A percentile compares a stretch with the other conserved stretches of the same genome.
Evolutionary conservation across 2,329 filamentous ascomycete genomes (phyloP).

Genomic region (Trichoderma harzianum): DNA sequence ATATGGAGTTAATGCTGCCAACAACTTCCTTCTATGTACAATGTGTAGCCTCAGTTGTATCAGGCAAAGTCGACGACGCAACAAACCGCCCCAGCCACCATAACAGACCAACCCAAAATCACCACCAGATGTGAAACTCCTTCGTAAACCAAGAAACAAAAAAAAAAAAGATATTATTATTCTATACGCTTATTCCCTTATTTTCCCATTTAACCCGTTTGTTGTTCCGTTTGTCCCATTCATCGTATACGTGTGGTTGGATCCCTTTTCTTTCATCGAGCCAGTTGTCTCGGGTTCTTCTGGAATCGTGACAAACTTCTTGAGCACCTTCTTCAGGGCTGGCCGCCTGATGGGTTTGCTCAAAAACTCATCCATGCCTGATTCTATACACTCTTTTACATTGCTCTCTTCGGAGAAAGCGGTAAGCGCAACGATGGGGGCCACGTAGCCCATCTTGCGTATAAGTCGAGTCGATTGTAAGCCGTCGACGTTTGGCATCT

Average conservation of each 20-base stretch:
- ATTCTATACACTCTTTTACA: conserved; percentile 79
- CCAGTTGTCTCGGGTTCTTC: conserved; percentile 50
- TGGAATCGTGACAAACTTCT: conserved; percentile 76
- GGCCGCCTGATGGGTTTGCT: conserved; percentile 74
- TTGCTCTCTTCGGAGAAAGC: conserved; percentile 91
- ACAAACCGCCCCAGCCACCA: neutral
- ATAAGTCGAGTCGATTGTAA: conserved; percentile 83
- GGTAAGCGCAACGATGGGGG: conserved; percentile 85
- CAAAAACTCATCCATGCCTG: conserved; percentile 89
- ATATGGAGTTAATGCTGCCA: neutral
- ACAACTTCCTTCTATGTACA: neutral
- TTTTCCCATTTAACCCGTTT: neutral
- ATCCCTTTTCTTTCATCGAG: neutral
- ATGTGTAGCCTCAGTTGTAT: neutral
- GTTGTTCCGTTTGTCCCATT: neutral
- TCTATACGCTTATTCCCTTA: conserved; percentile 2
- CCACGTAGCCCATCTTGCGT: conserved; percentile 78
- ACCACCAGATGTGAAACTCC: neutral
- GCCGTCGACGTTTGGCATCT: conserved; percentile 92
- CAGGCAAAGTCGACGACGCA: neutral
- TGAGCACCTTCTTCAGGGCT: conserved; percentile 79
- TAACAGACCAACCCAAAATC: too few relatives aligned
- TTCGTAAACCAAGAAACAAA: neutral
- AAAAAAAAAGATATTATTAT: neutral
- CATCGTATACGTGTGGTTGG: neutral